phyloP scores from a whole-genome alignment of 2,329 filamentous ascomycete species.

The Paramyrothecium sp. region DNA sequence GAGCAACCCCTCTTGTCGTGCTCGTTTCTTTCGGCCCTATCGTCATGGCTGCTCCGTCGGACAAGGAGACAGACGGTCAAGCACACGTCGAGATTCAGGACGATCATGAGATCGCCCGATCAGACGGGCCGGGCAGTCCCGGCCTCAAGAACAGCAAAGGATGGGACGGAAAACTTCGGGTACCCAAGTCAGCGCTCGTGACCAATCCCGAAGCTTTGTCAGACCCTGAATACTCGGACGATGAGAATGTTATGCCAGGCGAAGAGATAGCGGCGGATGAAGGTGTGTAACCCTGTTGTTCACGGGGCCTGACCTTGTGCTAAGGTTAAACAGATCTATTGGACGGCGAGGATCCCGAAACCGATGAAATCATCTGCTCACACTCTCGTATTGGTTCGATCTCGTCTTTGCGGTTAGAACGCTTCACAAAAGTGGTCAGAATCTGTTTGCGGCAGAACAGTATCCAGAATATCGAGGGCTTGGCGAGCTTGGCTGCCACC shows the following conservation, averaged over 20 bases:
- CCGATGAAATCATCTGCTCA: slow-evolving; percentile 83
- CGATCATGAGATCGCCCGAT: slow-evolving; percentile 34
- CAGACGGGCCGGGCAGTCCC: slow-evolving; percentile 43
- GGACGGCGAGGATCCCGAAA: slow-evolving; percentile 58
- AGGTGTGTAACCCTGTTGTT: slow-evolving; percentile 45
- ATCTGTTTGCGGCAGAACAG: slow-evolving; percentile 92
- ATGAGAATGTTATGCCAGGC: slow-evolving; percentile 64
- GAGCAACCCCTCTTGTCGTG: not conserved
- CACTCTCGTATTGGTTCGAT: slow-evolving; percentile 83
- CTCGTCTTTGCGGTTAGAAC: slow-evolving; percentile 72
- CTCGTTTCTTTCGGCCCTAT: not conserved
- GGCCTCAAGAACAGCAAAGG: slow-evolving; percentile 62
- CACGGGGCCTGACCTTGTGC: not conserved
- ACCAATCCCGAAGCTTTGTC: slow-evolving; percentile 79
- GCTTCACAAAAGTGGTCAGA: slow-evolving; percentile 73
- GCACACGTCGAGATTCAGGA: slow-evolving; percentile 50
- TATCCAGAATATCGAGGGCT: slow-evolving; percentile 77
- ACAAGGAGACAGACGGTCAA: slow-evolving; percentile 33
- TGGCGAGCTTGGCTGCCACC: slow-evolving; percentile 62
- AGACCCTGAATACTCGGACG: slow-evolving; percentile 81
- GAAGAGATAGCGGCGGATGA: slow-evolving; percentile 81
- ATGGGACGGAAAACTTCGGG: slow-evolving; percentile 80
- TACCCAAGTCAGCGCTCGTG: slow-evolving; percentile 62
- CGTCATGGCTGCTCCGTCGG: slow-evolving; percentile 40
- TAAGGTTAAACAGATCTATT: slow-evolving; percentile 49